phyloP scores from a whole-genome alignment of 2,329 filamentous ascomycete genomes.

The Chaetomium strumarium region DNA sequence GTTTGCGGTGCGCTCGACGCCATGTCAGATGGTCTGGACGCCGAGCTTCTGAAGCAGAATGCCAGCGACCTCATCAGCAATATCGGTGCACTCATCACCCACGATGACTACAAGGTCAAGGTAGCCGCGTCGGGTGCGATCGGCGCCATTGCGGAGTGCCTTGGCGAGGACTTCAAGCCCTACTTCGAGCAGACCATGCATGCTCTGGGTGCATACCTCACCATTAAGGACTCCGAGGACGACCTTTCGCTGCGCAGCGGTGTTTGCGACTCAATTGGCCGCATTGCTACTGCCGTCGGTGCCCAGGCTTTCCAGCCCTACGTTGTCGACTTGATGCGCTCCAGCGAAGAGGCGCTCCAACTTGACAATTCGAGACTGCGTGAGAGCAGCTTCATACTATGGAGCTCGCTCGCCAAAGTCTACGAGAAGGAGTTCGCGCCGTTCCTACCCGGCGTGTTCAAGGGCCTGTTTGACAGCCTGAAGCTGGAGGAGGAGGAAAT shows the following conservation, averaged over 20 bases:
- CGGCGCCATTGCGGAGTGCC: conserved; percentile 81
- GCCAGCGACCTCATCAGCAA: conserved; percentile 77
- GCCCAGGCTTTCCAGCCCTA: conserved; percentile 83
- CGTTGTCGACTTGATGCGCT: conserved; percentile 82
- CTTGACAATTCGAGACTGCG: conserved; percentile 86
- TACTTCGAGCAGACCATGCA: conserved; percentile 90
- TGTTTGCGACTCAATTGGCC: conserved; percentile 87
- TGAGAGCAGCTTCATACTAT: conserved; percentile 96
- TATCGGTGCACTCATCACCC: conserved; percentile 75
- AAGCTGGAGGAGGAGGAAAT: conserved; percentile 85
- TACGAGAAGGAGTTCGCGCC: conserved; percentile 79
- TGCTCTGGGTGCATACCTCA: conserved; percentile 75
- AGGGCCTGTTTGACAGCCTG: conserved; percentile 75
- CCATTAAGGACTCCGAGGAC: conserved; percentile 82
- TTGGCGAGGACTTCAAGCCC: conserved; percentile 77
- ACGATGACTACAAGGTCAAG: conserved; percentile 85
- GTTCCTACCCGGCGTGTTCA: conserved; percentile 72
- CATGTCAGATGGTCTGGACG: conserved; percentile 78
- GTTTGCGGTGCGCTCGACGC: conserved; percentile 89
- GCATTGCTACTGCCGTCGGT: conserved; percentile 85
- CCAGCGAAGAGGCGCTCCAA: conserved; percentile 83
- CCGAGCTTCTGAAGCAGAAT: conserved; percentile 74
- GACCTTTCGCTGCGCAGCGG: conserved; percentile 85
- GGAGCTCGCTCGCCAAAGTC: conserved; percentile 90
- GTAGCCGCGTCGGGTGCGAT: conserved; percentile 82